Base-by-base conservation (phyloP, 2,329 filamentous ascomycete species). In the Blastomyces emzantsi region DNA sequence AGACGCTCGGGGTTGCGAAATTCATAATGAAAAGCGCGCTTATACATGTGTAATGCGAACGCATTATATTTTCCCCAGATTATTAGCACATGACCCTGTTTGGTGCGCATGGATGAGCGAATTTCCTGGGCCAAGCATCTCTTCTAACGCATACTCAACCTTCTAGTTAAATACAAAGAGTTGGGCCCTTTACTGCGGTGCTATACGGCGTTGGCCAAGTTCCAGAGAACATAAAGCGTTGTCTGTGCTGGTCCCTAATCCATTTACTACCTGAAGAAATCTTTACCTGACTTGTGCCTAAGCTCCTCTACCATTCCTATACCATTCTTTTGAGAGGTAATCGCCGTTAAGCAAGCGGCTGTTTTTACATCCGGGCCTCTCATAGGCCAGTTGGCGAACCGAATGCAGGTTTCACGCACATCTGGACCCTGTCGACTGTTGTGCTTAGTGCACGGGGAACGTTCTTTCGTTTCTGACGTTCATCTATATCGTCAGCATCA, bases 371-470 rank as follows among this genome's bases (percentile, higher is more conserved):
- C 0, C 83, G 89, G 9, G 84, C 82, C 4, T 82, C 82, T 3
- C 77, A 39, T 92, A 0, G 88, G 88, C 0, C 84, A 86, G 0
- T 91, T 84, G 78, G 80, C 85, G 0, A 85, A 92, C 71, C 83
- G 89, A 19, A 72, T 91, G 3, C 89, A 89, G 8, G 81, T 87
- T 1, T 92, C 0, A 88, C 89, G 1, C 92, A 89, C 69, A 89
- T 88, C 0, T 80, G 92, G 11, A 90, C 88, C 0, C 89, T 89
- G 0, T 78, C 92, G 0, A 86, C 86, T 0, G 76, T 92, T 39
- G 74, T 89, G 58, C 80, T 92, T 15, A 81, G 83, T n/a, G 86
- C 80, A 64, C 82, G 89, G 51, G 89, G 71, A 89, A 86, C 0
- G 77, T 91, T 1, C 80, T 92, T 88, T 85, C 9, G 6, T 39